Evolutionary conservation across 352 stramenopile genomes (phyloP).

Genomic region (Phytophthora tentaculata): DNA sequence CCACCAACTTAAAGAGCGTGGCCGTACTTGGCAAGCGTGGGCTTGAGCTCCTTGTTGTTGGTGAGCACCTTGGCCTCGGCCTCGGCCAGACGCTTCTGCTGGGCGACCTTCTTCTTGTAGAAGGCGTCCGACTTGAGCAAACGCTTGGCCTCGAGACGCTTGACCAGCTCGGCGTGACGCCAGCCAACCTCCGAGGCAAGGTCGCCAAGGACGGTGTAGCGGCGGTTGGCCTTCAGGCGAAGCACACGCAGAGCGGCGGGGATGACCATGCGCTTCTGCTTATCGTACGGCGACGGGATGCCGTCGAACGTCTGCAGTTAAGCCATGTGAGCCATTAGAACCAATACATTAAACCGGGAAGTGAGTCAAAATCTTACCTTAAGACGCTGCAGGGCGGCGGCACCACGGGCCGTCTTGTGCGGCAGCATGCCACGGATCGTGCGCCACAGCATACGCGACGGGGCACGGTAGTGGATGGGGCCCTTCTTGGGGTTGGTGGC

Average conservation of each 20-base stretch:
- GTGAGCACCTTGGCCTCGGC: conserved; percentile 91
- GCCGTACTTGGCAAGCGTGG: conserved; percentile 82
- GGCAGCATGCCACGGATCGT: conserved; percentile 98
- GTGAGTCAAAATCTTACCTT: conserved; percentile 61
- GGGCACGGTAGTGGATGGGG: conserved; percentile 98
- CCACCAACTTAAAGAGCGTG: conserved; percentile 69
- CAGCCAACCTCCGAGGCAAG: conserved; percentile 97
- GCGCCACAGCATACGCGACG: conserved; percentile 93
- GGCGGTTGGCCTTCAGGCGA: conserved; percentile 93
- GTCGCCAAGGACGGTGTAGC: conserved; percentile 96
- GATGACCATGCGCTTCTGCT: conserved; percentile 99
- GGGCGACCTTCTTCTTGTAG: conserved; percentile 97
- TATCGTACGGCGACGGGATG: conserved; percentile 98
- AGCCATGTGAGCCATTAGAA: conserved; percentile 1
- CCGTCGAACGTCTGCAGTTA: conserved; percentile 95
- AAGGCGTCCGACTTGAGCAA: conserved; percentile 96
- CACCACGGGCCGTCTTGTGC: conserved; percentile 98
- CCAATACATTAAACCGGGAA: background rate
- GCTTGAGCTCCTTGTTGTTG: conserved; percentile 88
- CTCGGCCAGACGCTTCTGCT: conserved; percentile 90
- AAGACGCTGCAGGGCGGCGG: conserved; percentile 95
- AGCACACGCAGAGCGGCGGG: conserved; percentile 95
- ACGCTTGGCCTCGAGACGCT: conserved; percentile 94
- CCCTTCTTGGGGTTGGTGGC: conserved; percentile 98
- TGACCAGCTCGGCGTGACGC: conserved; percentile 96